Percentiles rank a stretch among this genome's conserved stretches.
Conservation (phyloP, 371 early-diverging fungal species). For the Mucor velutinosus region DNA sequence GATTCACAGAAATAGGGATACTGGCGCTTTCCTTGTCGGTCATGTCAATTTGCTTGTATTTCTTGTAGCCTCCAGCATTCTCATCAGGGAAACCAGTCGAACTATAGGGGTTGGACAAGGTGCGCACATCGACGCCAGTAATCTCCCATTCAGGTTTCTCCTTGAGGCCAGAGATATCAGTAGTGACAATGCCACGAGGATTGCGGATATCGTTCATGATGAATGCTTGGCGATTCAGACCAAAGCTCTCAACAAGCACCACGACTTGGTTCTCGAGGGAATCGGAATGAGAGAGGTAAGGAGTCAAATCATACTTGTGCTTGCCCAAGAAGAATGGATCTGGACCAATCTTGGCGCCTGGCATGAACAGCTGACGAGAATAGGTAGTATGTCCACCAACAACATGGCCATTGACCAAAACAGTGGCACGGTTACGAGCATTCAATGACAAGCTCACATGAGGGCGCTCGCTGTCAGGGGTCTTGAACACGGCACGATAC, state of each 20-base stretch:
- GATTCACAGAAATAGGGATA: constrained; percentile 19
- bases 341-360: constrained; percentile 78
- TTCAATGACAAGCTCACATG: constrained; percentile 59
- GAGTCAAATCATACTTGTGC: constrained; percentile 48
- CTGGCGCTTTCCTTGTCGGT: constrained; percentile 6
- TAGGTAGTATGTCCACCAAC: constrained; percentile 83
- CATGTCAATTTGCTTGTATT: constrained; percentile 15
- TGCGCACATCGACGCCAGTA: constrained; percentile 78
- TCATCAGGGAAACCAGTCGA: constrained; percentile 83
- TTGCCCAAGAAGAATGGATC: constrained; percentile 64
- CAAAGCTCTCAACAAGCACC: constrained; percentile 78
- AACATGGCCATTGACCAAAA: constrained; percentile 67
- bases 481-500: constrained; percentile 50
- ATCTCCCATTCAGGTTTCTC: constrained; percentile 59
- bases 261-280: constrained; percentile 59
- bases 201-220: constrained; percentile 79
- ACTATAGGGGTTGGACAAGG: constrained; percentile 55
- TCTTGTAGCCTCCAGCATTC: constrained; percentile 24
- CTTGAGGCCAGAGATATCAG: constrained; percentile 49
- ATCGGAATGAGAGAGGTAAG: constrained; percentile 24
- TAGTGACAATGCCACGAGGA: constrained; percentile 74
- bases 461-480: constrained; percentile 20
- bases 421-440: constrained; percentile 70
- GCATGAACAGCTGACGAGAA: constrained; percentile 57
- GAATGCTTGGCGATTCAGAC: constrained; percentile 73